Percentiles rank a stretch among this genome's conserved stretches.
These are phyloP conservation scores for Cytospora leucostoma DNA, from an alignment of 2,329 filamentous ascomycete genomes.

Conservation along the genomic window DNA sequence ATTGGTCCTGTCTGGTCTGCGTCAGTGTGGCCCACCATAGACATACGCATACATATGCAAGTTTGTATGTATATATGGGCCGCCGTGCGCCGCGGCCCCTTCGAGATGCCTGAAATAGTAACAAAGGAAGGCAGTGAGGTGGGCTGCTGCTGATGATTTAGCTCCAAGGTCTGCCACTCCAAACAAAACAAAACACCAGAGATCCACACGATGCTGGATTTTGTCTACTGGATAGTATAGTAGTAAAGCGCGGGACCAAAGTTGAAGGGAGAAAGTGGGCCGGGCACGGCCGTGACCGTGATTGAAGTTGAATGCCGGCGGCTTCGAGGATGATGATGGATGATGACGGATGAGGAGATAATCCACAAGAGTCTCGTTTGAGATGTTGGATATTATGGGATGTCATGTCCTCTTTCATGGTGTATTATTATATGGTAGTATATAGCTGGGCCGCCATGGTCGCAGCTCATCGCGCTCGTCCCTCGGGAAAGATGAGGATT, in stretches of 20 bases:
- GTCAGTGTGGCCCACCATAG: too few relatives aligned
- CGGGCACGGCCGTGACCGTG: slow-evolving; percentile 23
- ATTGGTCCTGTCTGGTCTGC: too few relatives aligned
- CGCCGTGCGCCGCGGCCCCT: not conserved
- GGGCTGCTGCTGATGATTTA: not conserved
- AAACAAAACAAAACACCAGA: not conserved
- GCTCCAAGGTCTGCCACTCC: not conserved
- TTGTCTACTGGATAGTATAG: too few relatives aligned
- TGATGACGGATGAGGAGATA: not conserved
- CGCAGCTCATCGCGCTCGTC: slow-evolving; percentile 2
- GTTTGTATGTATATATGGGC: not conserved
- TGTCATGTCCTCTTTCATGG: too few relatives aligned
- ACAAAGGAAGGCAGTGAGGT: not conserved
- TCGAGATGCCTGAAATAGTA: not conserved
- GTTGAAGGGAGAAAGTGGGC: slow-evolving; percentile 1
- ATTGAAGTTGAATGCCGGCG: slow-evolving; percentile 18
- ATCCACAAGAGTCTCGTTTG: not conserved
- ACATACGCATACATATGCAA: not conserved
- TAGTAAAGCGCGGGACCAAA: not conserved
- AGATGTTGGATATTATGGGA: not conserved
- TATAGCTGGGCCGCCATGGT: not conserved
- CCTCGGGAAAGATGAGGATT: slow-evolving; percentile 6
- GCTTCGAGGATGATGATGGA: not conserved
- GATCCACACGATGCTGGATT: too few relatives aligned
- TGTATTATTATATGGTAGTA: too few relatives aligned